These are phyloP conservation scores for Puccinia coronata DNA, from an alignment of 1,284 basidiomycete species.

Conservation along the genomic window DNA sequence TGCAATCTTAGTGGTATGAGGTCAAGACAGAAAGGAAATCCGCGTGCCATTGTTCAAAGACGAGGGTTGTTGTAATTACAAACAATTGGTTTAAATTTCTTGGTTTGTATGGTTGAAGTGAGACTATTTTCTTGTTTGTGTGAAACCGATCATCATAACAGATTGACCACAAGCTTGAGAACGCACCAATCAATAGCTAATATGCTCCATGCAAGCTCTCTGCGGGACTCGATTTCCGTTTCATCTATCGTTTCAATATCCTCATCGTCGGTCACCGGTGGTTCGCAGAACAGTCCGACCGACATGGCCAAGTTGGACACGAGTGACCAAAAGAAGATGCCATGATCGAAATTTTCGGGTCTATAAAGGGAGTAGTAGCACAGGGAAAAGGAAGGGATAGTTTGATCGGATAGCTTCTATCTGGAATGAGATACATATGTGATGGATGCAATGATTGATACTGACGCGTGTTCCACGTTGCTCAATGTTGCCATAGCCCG, in stretches of 20 bases:
- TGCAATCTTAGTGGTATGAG: no score
- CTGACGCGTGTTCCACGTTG: neutral
- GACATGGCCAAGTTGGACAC: slow-evolving; percentile 11
- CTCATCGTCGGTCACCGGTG: slow-evolving; percentile 20
- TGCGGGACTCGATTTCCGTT: slow-evolving; percentile 37
- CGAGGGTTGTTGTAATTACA: no score
- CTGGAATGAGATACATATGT: no score
- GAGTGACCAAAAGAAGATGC: slow-evolving; percentile 42
- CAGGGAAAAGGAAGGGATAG: neutral
- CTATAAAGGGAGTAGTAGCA: slow-evolving; percentile 1
- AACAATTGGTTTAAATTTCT: no score
- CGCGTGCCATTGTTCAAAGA: no score
- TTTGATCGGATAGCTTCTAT: no score
- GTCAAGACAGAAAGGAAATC: no score
- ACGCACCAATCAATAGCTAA: slow-evolving; percentile 41
- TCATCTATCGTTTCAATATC: slow-evolving; percentile 18
- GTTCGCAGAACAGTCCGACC: slow-evolving; percentile 34
- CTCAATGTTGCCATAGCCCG: slow-evolving; percentile 5
- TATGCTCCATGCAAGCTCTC: slow-evolving; percentile 31
- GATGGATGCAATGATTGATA: no score
- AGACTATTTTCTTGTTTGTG: no score
- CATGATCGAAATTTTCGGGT: slow-evolving; percentile 46
- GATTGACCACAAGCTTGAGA: neutral
- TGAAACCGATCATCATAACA: no score
- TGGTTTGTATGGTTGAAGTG: no score